Evolutionary conservation across 306 rosid species (phyloP).

Genomic region (Medicago ruthenica): DNA sequence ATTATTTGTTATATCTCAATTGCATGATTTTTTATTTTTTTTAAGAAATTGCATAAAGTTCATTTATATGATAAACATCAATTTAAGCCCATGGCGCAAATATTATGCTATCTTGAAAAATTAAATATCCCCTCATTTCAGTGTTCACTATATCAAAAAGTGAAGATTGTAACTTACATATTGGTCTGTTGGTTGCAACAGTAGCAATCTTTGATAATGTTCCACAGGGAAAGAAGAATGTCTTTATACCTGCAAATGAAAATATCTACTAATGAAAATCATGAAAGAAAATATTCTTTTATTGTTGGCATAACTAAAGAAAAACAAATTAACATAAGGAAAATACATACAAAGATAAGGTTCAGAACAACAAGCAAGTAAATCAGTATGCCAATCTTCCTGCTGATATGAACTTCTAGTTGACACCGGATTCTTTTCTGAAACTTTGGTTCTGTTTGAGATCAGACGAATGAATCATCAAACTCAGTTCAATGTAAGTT

Average conservation of each 20-base stretch:
- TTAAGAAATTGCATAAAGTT: too few species aligned
- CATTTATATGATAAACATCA: too few species aligned
- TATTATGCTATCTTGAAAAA: too few species aligned
- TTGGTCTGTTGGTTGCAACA: slow-evolving; percentile 80
- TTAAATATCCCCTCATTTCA: background rate
- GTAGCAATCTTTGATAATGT: slow-evolving; percentile 87
- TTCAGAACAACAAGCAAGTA: slow-evolving; percentile 92
- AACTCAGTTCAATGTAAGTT: slow-evolving; percentile 33
- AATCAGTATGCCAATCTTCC: slow-evolving; percentile 93
- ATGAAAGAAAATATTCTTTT: background rate
- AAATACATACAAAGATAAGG: slow-evolving; percentile 81
- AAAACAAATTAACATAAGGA: slow-evolving; percentile 31
- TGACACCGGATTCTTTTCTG: slow-evolving; percentile 65
- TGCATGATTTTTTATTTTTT: too few species aligned
- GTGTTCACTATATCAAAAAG: background rate
- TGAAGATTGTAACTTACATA: slow-evolving; percentile 62
- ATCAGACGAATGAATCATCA: slow-evolving; percentile 31
- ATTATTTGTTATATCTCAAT: too few species aligned
- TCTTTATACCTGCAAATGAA: slow-evolving; percentile 76
- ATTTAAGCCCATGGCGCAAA: too few species aligned
- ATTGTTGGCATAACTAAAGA: slow-evolving; percentile 4
- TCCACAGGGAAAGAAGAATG: slow-evolving; percentile 91
- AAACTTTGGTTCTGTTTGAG: slow-evolving; percentile 63
- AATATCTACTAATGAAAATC: slow-evolving; percentile 21
- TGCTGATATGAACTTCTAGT: slow-evolving; percentile 63